A percentile compares a stretch with the other conserved stretches of the same genome.
phyloP scores from a whole-genome alignment of 192 early-diverging fungal genomes.

The Coemansia asiatica region DNA sequence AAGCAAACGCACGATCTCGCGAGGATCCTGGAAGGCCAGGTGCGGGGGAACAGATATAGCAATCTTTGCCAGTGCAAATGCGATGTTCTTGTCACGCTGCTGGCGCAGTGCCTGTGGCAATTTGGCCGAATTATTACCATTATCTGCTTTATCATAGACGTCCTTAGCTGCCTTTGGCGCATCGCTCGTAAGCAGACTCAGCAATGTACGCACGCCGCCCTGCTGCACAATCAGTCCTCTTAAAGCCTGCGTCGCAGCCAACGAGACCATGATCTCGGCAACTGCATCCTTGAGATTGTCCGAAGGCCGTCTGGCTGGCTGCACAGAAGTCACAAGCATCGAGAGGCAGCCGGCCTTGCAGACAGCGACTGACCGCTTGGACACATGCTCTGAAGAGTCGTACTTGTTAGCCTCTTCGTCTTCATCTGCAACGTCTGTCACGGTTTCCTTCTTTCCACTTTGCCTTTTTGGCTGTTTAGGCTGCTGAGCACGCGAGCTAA shows the following conservation, averaged over 20 bases:
- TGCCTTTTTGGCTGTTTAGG: not conserved
- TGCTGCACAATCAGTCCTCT: slow-evolving; percentile 83
- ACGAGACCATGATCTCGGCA: slow-evolving; percentile 65
- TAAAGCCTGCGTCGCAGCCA: slow-evolving; percentile 68
- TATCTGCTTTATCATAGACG: slow-evolving; percentile 3
- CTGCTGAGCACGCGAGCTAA: slow-evolving; percentile 55
- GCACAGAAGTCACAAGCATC: slow-evolving; percentile 42
- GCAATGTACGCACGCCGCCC: slow-evolving; percentile 67
- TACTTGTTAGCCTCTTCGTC: slow-evolving; percentile 11
- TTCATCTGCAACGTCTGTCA: slow-evolving; percentile 3
- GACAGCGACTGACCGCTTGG: slow-evolving; percentile 57
- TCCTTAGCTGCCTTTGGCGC: slow-evolving; percentile 30
- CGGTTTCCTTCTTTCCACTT: not conserved
- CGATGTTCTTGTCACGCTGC: slow-evolving; percentile 53
- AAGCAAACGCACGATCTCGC: slow-evolving; percentile 70
- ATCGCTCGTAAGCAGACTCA: slow-evolving; percentile 36
- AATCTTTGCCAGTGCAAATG: slow-evolving; percentile 89
- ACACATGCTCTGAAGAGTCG: slow-evolving; percentile 21
- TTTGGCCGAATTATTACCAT: not conserved
- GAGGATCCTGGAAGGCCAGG: slow-evolving; percentile 75
- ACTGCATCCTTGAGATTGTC: slow-evolving; percentile 63
- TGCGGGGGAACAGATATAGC: slow-evolving; percentile 88
- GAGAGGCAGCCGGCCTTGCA: slow-evolving; percentile 56
- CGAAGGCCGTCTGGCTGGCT: slow-evolving; percentile 55
- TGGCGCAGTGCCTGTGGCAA: slow-evolving; percentile 41